These are phyloP conservation scores for Candida methanosorbosa DNA, from an alignment of 805 yeast genomes.

Conservation along the genomic window DNA sequence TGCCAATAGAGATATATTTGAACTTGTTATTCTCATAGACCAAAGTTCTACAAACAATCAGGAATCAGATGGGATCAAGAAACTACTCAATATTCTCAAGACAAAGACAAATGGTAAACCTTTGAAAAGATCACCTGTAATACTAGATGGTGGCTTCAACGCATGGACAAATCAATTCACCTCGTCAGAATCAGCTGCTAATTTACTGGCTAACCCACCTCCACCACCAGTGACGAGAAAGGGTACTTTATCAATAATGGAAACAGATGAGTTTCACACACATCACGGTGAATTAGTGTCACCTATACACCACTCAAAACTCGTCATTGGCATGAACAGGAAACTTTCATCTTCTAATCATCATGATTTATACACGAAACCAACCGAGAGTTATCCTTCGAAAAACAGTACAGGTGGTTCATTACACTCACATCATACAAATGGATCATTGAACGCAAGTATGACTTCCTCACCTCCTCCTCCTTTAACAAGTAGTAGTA, in stretches of 20 bases:
- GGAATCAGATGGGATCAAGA: constrained; percentile 14
- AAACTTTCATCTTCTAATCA: too few relatives aligned
- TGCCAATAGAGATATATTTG: constrained; percentile 42
- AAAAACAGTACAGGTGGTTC: not conserved
- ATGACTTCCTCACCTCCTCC: too few relatives aligned
- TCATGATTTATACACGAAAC: too few relatives aligned
- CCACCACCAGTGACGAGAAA: too few relatives aligned
- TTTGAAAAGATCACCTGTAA: constrained; percentile 31
- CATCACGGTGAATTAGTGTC: constrained; percentile 4
- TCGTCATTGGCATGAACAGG: constrained; percentile 8
- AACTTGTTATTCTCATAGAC: constrained; percentile 61
- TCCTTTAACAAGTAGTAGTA: not conserved
- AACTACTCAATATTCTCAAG: constrained; percentile 29
- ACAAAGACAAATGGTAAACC: constrained; percentile 27
- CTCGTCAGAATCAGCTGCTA: not conserved
- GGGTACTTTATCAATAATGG: too few relatives aligned
- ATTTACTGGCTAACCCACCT: not conserved
- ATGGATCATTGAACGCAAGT: too few relatives aligned
- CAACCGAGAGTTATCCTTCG: constrained; percentile 7
- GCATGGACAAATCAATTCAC: constrained; percentile 40
- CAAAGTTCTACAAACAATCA: constrained; percentile 20
- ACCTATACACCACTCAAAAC: constrained; percentile 12
- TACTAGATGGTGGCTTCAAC: constrained; percentile 51
- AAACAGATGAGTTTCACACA: not conserved
- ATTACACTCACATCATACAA: too few relatives aligned